Evolutionary conservation across 2,329 filamentous ascomycete genomes (phyloP), one percentile per base, ranked within the genome.

Genomic region (Fonsecaea pedrosoi): DNA sequence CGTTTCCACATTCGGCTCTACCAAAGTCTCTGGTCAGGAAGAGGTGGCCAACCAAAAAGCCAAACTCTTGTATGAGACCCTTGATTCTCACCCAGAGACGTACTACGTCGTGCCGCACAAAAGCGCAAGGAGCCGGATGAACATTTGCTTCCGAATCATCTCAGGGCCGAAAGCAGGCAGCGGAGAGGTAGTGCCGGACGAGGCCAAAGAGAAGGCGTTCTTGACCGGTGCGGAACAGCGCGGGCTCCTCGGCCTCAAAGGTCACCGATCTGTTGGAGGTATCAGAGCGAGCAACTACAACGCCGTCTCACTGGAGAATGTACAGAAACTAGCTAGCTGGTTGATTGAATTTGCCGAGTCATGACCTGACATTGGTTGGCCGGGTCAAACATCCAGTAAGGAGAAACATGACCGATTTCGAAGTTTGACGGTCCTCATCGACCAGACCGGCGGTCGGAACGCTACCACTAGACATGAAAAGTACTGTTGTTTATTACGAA

Each of bases 261-360:
- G 94, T 0, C 94, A 98, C 78, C 86, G 94, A 68, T 91, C 86
- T 67, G 90, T 98, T 1, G 92, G 92, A 15, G 94, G 94, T 34
- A 94, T 97, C 68, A 87, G 94, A 13, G 90, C 90, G 21, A 91
- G 87, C 78, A 97, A 95, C 77, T 98, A 97, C 81, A 97, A 97
- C 80, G 90, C 92, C 1, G 89, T 97, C 50, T 79, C 90, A 0
- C 65, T 81, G 64, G 77, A 78, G 57, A 81, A 78, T 56, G 80
- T 81, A 9, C 76, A 82, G 71, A 82, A 78, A 64, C 67, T 81
- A 69, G 77, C 73, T 18, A 72, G 71, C 21, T 83, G 81, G 69
- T 74, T 84, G 60, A 80, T 85, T 62, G 85, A 87, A 25, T 89
- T 84, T 78, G 60, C 60, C 34, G 56, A 54, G 30, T 62, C 48